These are phyloP conservation scores for Oryza meridionalis DNA, from an alignment of 176 grass and related monocot genomes.

Conservation along the genomic window DNA sequence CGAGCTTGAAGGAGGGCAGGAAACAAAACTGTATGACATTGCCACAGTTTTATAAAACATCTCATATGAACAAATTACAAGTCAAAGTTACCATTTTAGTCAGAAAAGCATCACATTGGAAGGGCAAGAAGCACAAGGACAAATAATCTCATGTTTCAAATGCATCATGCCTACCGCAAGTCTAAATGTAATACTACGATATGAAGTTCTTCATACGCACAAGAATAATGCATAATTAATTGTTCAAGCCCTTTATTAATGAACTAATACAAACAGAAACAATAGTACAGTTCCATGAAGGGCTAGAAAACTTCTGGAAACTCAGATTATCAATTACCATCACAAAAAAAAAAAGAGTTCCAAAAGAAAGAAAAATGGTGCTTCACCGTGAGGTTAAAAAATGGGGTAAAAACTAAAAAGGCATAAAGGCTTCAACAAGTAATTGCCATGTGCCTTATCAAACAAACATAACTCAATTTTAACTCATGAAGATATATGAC, in stretches of 20 bases:
- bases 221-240: conserved; percentile 18
- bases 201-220: conserved; percentile 4
- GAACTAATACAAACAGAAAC: not conserved
- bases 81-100: conserved; percentile 6
- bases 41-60: conserved; percentile 16
- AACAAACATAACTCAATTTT: conserved; percentile 2
- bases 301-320: not conserved
- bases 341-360: not conserved
- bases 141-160: conserved; percentile 22
- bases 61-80: conserved; percentile 23
- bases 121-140: conserved; percentile 1
- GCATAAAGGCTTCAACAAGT: conserved; percentile 15
- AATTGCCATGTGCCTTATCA: conserved; percentile 3
- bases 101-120: conserved; percentile 24
- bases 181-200: conserved; percentile 7
- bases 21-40: not conserved
- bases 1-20: conserved; percentile 11
- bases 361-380: not conserved
- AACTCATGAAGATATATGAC: not conserved
- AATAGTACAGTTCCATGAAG: conserved; percentile 7
- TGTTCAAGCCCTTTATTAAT: conserved; percentile 34
- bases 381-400: conserved; percentile 1
- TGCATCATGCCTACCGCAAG: not conserved
- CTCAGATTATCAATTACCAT: conserved; percentile 5
- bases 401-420: not conserved